Conservation (phyloP, 306 rosid species). For the Quercus bicolor region DNA sequence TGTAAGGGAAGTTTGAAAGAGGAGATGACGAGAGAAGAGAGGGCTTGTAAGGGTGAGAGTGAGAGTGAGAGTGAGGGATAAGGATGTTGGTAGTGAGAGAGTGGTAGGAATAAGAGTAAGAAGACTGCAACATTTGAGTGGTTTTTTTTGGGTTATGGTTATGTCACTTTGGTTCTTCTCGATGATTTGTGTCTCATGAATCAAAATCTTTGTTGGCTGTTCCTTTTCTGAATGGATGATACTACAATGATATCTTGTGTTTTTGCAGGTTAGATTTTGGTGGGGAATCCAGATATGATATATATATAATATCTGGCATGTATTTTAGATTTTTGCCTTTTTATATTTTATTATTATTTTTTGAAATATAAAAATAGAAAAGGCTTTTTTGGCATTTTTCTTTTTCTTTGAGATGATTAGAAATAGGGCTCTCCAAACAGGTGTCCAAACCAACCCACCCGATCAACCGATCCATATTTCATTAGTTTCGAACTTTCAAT, state of each 20-base stretch:
- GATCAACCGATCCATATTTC: too few relatives aligned
- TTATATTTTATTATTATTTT: neutral
- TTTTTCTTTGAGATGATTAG: too few relatives aligned
- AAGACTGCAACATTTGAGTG: conserved; percentile 53
- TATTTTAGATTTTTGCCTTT: neutral
- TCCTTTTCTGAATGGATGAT: neutral
- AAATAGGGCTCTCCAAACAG: too few relatives aligned
- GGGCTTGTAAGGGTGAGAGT: conserved; percentile 3
- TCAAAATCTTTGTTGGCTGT: neutral
- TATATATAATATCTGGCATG: neutral
- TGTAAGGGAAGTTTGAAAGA: conserved; percentile 28
- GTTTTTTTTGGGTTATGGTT: neutral
- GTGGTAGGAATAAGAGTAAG: conserved; percentile 34
- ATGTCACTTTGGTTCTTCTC: conserved; percentile 1
- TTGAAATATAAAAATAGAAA: neutral
- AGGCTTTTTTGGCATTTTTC: neutral
- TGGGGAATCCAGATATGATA: too few relatives aligned
- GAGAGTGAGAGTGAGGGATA: neutral
- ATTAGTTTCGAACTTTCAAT: too few relatives aligned
- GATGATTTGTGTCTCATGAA: neutral
- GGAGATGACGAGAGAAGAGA: conserved; percentile 16
- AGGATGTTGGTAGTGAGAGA: conserved; percentile 37
- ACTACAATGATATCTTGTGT: neutral
- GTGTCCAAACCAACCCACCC: too few relatives aligned
- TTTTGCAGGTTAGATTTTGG: neutral